Base-by-base conservation (phyloP, 2,329 filamentous ascomycete genomes). In the Stachybotrys elegans region DNA sequence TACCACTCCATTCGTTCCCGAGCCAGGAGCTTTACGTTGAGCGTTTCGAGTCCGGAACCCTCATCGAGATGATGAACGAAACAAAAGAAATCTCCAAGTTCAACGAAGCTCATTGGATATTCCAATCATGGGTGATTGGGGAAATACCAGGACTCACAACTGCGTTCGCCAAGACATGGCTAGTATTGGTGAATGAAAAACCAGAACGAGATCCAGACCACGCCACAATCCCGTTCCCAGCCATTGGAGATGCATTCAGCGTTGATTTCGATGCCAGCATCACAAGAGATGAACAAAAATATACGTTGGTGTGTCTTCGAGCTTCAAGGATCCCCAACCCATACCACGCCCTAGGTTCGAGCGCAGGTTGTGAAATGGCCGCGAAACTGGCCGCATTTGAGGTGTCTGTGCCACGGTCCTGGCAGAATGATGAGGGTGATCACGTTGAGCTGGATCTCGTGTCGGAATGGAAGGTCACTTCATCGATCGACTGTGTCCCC, bases 401-500 rank as follows among this genome's bases (percentile, higher is more conserved):
- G 21, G 56, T 66, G 2, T 60, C 66, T 2, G 58, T 65, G 0
- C 57, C 57, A 3, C 54, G 62, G 2, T 58, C 61, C 1, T 60
- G 56, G 52, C 48, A 57, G 19, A 52, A 49, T 1, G 44, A 53
- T 0, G 48, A 58, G 1, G 61, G 60, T 0, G 40, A 43, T 0
- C 48, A 57, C 3, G 12, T 57, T 2, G 54, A 63, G 9, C 17
- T 62, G 57, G 40, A 86, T 70, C 60, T 86, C 71, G 66, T 85
- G 81, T 44, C 77, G 64, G 71, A 81, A 73, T 65, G 86, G 79
- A 69, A 83, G 74, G 59, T 82, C 75, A 58, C 78, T 73, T 14
- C 76, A 71, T 0, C 46, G 4, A 50, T 60, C 0, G 47, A 53
- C 2, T 51, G 59, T 6, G 41, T 55, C 5, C 6, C 27, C 3